phyloP scores from a whole-genome alignment of 1,139 yeast genomes.

The Protomyces lactucae-debilis region DNA sequence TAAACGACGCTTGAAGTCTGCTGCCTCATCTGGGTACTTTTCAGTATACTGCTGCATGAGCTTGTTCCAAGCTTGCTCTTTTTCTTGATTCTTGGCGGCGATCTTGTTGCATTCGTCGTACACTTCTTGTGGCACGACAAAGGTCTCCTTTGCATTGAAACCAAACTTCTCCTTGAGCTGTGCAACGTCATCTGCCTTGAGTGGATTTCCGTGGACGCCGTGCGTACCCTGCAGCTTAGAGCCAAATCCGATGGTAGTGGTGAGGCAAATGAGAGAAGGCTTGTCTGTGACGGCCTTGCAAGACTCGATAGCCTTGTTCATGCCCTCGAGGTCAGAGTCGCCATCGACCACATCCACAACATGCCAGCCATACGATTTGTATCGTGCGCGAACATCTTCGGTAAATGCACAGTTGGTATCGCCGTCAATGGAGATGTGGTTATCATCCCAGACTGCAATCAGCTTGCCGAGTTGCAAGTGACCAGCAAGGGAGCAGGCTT shows the following conservation, averaged over 20 bases:
- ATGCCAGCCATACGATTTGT: constrained; percentile 95
- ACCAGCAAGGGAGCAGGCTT: constrained; percentile 93
- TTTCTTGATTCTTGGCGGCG: constrained; percentile 57
- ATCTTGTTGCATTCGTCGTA: constrained; percentile 59
- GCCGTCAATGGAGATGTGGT: constrained; percentile 97
- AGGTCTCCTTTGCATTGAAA: constrained; percentile 78
- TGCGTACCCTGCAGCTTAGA: constrained; percentile 82
- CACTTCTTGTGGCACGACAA: constrained; percentile 80
- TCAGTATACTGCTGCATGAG: constrained; percentile 57
- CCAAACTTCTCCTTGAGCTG: constrained; percentile 83
- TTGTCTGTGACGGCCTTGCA: constrained; percentile 53
- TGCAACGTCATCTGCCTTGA: constrained; percentile 86
- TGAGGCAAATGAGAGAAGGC: constrained; percentile 86
- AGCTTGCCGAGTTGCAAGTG: constrained; percentile 91
- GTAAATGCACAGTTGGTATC: constrained; percentile 85
- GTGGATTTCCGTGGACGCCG: constrained; percentile 95
- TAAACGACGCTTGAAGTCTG: constrained; percentile 78
- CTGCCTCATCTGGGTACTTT: constrained; percentile 74
- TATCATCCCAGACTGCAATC: constrained; percentile 95
- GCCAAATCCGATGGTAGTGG: constrained; percentile 93
- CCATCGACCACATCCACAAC: constrained; percentile 72
- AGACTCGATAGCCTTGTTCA: constrained; percentile 62
- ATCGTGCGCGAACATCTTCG: constrained; percentile 83
- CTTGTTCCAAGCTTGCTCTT: constrained; percentile 70
- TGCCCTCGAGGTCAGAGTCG: constrained; percentile 68